Evolutionary conservation across 2,329 filamentous ascomycete genomes (phyloP).

Genomic region (Trichoderma aggressivum): DNA sequence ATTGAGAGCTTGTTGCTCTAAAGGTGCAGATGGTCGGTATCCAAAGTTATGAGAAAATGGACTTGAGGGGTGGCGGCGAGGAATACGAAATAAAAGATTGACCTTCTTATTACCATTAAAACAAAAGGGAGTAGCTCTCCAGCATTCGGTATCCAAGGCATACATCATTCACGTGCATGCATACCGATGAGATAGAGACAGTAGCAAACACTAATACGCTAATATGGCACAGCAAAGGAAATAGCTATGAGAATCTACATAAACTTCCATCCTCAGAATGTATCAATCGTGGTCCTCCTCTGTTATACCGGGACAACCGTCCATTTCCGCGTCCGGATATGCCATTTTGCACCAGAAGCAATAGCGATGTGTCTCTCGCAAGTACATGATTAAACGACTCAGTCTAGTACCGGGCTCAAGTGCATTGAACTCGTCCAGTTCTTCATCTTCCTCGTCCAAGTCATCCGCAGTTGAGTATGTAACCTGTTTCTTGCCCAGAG

Average conservation of each 20-base stretch:
- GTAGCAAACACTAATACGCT: not conserved
- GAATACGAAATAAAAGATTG: not conserved
- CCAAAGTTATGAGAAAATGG: rapidly evolving
- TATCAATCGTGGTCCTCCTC: constrained; percentile 73
- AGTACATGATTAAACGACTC: constrained; percentile 60
- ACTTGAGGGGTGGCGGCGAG: not conserved
- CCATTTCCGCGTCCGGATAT: constrained; percentile 72
- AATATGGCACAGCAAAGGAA: not conserved
- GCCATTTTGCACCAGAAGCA: constrained; percentile 95
- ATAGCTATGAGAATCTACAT: not conserved
- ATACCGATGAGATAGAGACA: not conserved
- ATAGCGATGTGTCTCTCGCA: constrained; percentile 72
- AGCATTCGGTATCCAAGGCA: not conserved
- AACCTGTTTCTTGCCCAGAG: constrained; percentile 57
- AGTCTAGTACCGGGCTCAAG: constrained; percentile 66
- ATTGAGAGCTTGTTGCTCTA: not conserved
- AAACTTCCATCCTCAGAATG: too few species aligned
- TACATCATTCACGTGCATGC: not conserved
- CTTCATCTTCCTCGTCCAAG: constrained; percentile 73
- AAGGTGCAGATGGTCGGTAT: rapidly evolving
- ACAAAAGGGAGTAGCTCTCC: not conserved
- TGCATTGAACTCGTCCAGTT: constrained; percentile 75
- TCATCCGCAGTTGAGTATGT: constrained; percentile 62
- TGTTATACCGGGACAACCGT: constrained; percentile 81
- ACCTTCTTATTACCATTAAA: not conserved